Evolutionary conservation across 331 rosid genomes (phyloP).

Genomic region (Ulmus americana): DNA sequence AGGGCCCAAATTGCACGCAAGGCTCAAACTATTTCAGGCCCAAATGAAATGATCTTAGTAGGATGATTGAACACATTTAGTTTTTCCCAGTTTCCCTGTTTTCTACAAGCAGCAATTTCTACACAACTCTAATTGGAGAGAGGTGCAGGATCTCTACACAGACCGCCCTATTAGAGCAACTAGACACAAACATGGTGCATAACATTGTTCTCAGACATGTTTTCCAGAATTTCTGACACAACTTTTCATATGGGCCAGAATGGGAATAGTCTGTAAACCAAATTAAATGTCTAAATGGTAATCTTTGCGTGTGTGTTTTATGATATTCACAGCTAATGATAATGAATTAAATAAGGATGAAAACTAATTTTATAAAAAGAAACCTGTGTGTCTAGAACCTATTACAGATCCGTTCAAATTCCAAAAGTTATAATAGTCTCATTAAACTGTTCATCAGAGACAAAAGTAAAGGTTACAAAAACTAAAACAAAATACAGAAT

Average conservation of each 20-base stretch:
- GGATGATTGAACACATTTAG: background rate
- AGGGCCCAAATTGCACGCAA: background rate
- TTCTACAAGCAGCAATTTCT: background rate
- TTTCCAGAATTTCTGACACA: background rate
- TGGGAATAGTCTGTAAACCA: background rate
- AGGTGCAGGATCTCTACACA: background rate
- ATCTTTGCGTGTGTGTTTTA: background rate
- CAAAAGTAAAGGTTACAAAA: background rate
- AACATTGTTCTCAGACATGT: background rate
- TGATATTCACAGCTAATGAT: background rate
- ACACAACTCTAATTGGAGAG: background rate
- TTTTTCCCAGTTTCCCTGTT: too few relatives aligned
- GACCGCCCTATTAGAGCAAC: background rate
- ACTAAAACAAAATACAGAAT: background rate
- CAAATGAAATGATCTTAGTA: conserved; percentile 1
- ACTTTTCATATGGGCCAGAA: background rate
- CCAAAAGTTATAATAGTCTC: background rate
- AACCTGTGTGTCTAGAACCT: background rate
- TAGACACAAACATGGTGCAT: background rate
- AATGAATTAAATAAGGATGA: too few relatives aligned
- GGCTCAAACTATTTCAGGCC: conserved; percentile 10
- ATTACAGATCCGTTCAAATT: background rate
- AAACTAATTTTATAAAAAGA: background rate
- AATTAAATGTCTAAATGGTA: background rate
- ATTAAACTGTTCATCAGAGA: background rate